phyloP scores from a whole-genome alignment of 495 filamentous ascomycete species.

The Hypomontagnella monticulosa region DNA sequence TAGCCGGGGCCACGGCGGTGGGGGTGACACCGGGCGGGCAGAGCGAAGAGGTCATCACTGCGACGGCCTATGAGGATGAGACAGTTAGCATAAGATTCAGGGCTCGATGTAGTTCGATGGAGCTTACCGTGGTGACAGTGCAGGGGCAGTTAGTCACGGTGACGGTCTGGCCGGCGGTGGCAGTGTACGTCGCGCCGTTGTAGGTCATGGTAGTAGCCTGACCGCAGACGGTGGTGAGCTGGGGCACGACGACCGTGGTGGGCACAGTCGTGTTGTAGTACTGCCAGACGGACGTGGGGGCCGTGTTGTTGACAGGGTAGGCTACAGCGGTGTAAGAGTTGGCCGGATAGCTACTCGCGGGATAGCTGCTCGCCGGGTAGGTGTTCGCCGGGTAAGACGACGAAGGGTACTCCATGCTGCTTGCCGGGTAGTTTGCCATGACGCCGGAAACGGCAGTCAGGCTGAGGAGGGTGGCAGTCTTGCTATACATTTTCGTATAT shows the following conservation, averaged over 20 bases:
- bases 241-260: slow-evolving; percentile 37
- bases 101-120: no score
- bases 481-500: slow-evolving; percentile 35
- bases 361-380: not conserved
- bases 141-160: slow-evolving; percentile 46
- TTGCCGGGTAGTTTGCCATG: slow-evolving; percentile 9
- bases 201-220: slow-evolving; percentile 41
- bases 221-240: slow-evolving; percentile 44
- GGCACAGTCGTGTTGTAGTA: slow-evolving; percentile 41
- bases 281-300: slow-evolving; percentile 30
- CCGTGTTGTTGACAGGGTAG: slow-evolving; percentile 27
- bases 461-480: slow-evolving; percentile 27
- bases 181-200: slow-evolving; percentile 41
- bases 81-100: not conserved
- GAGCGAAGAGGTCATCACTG: slow-evolving; percentile 26
- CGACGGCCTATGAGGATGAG: slow-evolving; percentile 6
- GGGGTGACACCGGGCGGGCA: slow-evolving; percentile 31
- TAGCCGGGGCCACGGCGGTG: slow-evolving; percentile 22
- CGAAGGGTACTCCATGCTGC: no score
- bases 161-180: slow-evolving; percentile 40
- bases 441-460: slow-evolving; percentile 44
- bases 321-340: not conserved
- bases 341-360: not conserved
- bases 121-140: slow-evolving; percentile 44
- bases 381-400: no score